Base-by-base conservation (phyloP, 2,329 filamentous ascomycete genomes). In the Lithohypha guttulata region DNA sequence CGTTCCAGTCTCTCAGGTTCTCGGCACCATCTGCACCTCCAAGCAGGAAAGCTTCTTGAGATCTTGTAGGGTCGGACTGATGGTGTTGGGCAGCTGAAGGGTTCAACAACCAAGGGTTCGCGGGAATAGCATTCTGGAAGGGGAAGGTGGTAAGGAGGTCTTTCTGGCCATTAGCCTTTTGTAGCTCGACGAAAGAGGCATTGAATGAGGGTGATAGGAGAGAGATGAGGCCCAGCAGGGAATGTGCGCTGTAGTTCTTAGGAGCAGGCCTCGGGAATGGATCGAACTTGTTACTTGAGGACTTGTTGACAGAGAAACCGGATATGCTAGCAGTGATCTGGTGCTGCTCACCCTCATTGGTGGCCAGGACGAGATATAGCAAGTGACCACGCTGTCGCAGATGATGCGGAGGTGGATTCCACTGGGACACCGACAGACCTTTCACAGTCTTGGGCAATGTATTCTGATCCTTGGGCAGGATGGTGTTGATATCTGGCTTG, bases 271-370 rank as follows among this genome's bases (percentile, higher is more conserved):
- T 77, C 5, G 87, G 87, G 51, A 77, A 79, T 7, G 91, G 91
- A 59, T 96, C 91, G 54, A 98, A 98, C 63, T 91, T 95, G 64
- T 75, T 76, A 63, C 91, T 95, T 39, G 85, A 91, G 20, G 84
- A 95, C 62, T 87, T 94, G 72, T 94, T 98, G 55, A 96, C 82
- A 60, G 81, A 98, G 69, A 98, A 98, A 14, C 91, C 91, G 10
- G 86, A 87, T 35, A 94, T 82, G 54, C 95, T 85, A 10, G 84
- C 77, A 7, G 93, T 98, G 55, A 98, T 81, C 60, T 95, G 86
- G 61, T 82, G 79, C 60, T 93, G 85, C 64, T 98, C 91, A 47
- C 87, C 87, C 63, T 98, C 91, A 52, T 85, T 89, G 42, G 87
- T 96, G 11, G 81, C 89, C 29, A 91, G 71, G 47, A 85, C 72